A percentile compares a stretch with the other conserved stretches of the same genome.
Conservation (phyloP, 495 filamentous ascomycete genomes). For the Neurospora intermedia region DNA sequence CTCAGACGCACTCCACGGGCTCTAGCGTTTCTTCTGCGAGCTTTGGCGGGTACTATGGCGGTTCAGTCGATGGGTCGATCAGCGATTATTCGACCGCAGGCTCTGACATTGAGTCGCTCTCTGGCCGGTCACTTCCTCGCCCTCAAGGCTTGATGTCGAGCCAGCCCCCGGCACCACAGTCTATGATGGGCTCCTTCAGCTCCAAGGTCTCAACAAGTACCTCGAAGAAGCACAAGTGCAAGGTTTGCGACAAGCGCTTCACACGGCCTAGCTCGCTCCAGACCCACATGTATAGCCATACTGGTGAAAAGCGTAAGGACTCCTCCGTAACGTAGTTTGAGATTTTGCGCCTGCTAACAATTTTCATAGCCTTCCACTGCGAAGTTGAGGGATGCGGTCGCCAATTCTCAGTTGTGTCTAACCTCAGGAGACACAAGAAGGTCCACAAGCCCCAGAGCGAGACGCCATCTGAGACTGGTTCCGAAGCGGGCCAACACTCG, state of each 20-base stretch:
- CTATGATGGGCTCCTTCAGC: conserved; percentile 98
- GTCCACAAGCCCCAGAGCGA: conserved; percentile 74
- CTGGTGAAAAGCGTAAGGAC: conserved; percentile 93
- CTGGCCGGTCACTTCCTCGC: conserved; percentile 71
- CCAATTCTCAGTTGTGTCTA: conserved; percentile 96
- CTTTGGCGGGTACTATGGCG: conserved; percentile 68
- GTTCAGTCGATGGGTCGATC: conserved; percentile 78
- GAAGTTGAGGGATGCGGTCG: conserved; percentile 92
- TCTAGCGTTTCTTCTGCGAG: conserved; percentile 85
- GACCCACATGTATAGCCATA: conserved; percentile 99
- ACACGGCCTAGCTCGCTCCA: conserved; percentile 92
- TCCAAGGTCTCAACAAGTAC: conserved; percentile 92
- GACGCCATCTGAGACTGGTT: conserved; percentile 40
- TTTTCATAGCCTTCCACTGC: conserved; percentile 68
- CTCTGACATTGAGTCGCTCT: conserved; percentile 67
- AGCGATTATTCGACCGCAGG: conserved; percentile 93
- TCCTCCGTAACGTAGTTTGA: background rate
- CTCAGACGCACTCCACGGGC: conserved; percentile 78
- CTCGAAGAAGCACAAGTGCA: conserved; percentile 99
- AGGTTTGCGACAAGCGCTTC: conserved; percentile 98
- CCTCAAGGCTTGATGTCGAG: conserved; percentile 59
- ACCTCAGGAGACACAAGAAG: conserved; percentile 88
- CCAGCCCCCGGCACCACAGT: conserved; percentile 75
- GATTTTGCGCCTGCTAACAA: conserved; percentile 24
- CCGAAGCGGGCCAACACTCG: conserved; percentile 36